Evolutionary conservation across 1,284 basidiomycete species (phyloP).

Genomic region (Sanghuangporus sanghuang): DNA sequence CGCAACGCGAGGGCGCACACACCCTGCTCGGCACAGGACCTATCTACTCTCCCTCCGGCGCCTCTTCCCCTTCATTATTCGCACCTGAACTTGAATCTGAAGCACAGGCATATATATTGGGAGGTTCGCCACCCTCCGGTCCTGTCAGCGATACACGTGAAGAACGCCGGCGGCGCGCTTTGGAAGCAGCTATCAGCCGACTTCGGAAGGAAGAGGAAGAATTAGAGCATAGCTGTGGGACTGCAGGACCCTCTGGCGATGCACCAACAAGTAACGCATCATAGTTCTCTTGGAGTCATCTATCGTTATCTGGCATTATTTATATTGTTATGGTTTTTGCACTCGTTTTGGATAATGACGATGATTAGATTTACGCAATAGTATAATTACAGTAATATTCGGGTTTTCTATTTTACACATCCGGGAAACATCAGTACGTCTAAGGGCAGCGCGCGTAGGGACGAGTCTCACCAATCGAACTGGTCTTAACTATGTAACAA

Average conservation of each 20-base stretch:
- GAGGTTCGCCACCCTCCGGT: slow-evolving; percentile 28
- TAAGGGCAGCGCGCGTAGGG: no score
- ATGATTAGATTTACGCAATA: no score
- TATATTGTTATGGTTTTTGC: background rate
- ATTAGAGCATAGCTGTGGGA: slow-evolving; percentile 67
- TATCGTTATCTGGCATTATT: background rate
- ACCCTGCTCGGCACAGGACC: slow-evolving; percentile 36
- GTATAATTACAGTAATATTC: no score
- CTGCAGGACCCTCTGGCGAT: slow-evolving; percentile 23
- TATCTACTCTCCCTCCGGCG: slow-evolving; percentile 44
- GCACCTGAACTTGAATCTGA: slow-evolving; percentile 45
- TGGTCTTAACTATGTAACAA: no score
- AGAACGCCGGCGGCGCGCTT: slow-evolving; percentile 46
- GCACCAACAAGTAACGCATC: background rate
- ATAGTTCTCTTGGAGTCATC: background rate
- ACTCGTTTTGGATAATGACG: background rate
- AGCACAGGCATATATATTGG: slow-evolving; percentile 41
- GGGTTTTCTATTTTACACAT: no score
- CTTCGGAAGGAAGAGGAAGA: slow-evolving; percentile 62
- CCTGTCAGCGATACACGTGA: slow-evolving; percentile 40
- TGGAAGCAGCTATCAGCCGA: slow-evolving; percentile 56
- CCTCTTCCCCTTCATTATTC: background rate
- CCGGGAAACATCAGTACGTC: no score
- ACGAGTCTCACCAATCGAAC: no score
- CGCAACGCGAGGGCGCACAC: slow-evolving; percentile 48